phyloP scores from a whole-genome alignment of 805 yeast species.

The Yamadazyma sp. region DNA sequence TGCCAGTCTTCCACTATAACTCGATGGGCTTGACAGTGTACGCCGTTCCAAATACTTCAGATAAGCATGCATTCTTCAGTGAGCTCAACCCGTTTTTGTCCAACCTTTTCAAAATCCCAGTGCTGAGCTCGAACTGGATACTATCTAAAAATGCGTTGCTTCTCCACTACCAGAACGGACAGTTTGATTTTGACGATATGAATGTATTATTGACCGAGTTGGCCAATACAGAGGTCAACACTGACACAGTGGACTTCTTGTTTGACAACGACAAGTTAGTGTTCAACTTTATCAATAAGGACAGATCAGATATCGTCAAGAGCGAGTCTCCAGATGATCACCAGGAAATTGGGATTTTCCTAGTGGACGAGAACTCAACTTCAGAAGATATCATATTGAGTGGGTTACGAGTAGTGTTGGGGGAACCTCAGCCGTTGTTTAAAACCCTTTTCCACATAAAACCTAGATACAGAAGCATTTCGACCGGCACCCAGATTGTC shows the following conservation, averaged over 20 bases:
- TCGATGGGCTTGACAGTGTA: constrained; percentile 30
- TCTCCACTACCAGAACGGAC: constrained; percentile 18
- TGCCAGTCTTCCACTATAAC: constrained; percentile 27
- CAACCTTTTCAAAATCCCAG: constrained; percentile 20
- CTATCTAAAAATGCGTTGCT: constrained; percentile 29
- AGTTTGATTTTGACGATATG: constrained; percentile 5
- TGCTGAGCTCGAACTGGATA: constrained; percentile 25
- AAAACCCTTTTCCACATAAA: constrained; percentile 43
- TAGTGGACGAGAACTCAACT: constrained; percentile 26
- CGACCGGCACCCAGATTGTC: constrained; percentile 2
- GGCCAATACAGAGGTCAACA: constrained; percentile 1
- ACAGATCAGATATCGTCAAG: background rate
- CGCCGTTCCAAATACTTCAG: constrained; percentile 24
- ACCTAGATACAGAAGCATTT: constrained; percentile 23
- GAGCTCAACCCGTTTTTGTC: constrained; percentile 19
- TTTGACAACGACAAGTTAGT: constrained; percentile 13
- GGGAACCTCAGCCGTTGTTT: constrained; percentile 21
- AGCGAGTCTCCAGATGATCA: constrained; percentile 7
- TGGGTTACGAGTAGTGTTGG: constrained; percentile 33
- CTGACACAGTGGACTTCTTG: constrained; percentile 13
- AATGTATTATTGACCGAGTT: constrained; percentile 6
- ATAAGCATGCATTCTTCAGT: constrained; percentile 22
- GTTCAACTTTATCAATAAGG: constrained; percentile 14
- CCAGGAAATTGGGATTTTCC: constrained; percentile 40
- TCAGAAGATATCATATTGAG: constrained; percentile 36